Percentiles rank a stretch among this genome's conserved stretches.
These are phyloP conservation scores for Hyphopichia homilentoma DNA, from an alignment of 805 yeast genomes.

Conservation along the genomic window DNA sequence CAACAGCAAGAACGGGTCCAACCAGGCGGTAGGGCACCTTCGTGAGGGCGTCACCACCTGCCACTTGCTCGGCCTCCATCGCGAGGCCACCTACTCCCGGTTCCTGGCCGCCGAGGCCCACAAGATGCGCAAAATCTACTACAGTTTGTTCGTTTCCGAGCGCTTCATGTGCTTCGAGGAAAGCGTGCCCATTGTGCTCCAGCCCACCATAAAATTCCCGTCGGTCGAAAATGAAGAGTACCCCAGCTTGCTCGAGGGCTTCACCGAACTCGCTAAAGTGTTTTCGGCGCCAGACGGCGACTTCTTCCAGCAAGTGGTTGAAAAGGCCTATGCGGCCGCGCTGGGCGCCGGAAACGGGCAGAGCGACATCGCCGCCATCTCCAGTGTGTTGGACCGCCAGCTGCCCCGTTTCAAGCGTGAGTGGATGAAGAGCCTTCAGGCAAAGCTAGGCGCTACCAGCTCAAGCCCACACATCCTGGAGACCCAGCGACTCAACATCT, in stretches of 20 bases:
- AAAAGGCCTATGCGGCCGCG: too few relatives aligned
- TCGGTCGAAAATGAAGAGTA: slow-evolving; percentile 34
- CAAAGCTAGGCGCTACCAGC: background rate
- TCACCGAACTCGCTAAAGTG: slow-evolving; percentile 31
- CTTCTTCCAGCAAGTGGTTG: slow-evolving; percentile 32
- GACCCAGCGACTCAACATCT: too few relatives aligned
- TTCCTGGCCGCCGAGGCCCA: slow-evolving; percentile 32
- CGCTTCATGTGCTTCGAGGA: slow-evolving; percentile 37
- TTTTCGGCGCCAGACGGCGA: slow-evolving; percentile 36
- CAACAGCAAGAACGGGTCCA: slow-evolving; percentile 22
- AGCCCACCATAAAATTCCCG: slow-evolving; percentile 33
- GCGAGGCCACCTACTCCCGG: slow-evolving; percentile 19
- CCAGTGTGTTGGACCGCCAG: too few relatives aligned
- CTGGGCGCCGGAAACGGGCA: too few relatives aligned
- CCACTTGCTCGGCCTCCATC: slow-evolving; percentile 34
- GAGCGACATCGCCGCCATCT: too few relatives aligned
- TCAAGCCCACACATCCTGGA: too few relatives aligned
- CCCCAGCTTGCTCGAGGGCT: slow-evolving; percentile 28
- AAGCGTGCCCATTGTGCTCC: slow-evolving; percentile 33
- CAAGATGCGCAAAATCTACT: slow-evolving; percentile 33
- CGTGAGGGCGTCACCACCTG: slow-evolving; percentile 37
- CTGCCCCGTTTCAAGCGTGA: slow-evolving; percentile 1
- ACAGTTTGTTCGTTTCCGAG: slow-evolving; percentile 35
- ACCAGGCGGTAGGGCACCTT: slow-evolving; percentile 29
- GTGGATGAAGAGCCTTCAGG: slow-evolving; percentile 1